Conservation (phyloP, 2,329 filamentous ascomycete genomes). For the Apiospora phragmitis region DNA sequence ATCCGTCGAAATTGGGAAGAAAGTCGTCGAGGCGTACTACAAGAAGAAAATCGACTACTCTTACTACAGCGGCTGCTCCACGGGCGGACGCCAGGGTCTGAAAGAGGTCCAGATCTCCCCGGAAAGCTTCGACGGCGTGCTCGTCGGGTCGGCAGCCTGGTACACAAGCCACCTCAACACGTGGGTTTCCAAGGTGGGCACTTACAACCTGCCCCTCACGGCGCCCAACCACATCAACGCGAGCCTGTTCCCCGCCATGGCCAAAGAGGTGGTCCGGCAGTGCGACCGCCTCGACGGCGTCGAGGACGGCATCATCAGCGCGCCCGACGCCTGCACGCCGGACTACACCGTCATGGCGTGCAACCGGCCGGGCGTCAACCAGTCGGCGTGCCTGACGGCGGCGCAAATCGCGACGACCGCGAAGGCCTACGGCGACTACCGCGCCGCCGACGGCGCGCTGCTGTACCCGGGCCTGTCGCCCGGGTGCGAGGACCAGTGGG, state of each 20-base stretch:
- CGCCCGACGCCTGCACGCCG: constrained; percentile 46
- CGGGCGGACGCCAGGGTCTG: constrained; percentile 58
- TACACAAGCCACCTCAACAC: constrained; percentile 48
- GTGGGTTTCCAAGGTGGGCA: constrained; percentile 43
- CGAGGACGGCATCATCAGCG: constrained; percentile 49
- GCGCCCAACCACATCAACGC: constrained; percentile 50
- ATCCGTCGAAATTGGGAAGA: constrained; percentile 47
- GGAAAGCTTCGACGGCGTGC: constrained; percentile 56
- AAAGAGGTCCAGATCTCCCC: constrained; percentile 54
- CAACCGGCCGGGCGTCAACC: constrained; percentile 23
- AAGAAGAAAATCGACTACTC: constrained; percentile 40
- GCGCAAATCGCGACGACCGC: constrained; percentile 39
- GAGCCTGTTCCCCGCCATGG: constrained; percentile 37
- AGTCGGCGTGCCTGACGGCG: constrained; percentile 41
- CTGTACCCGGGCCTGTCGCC: constrained; percentile 46
- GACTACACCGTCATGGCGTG: constrained; percentile 43
- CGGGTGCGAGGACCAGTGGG: constrained; percentile 44
- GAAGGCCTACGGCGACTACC: constrained; percentile 33
- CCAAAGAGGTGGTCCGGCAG: constrained; percentile 45
- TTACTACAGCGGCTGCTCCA: constrained; percentile 59
- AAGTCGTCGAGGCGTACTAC: constrained; percentile 50
- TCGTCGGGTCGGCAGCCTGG: constrained; percentile 53
- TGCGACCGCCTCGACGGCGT: constrained; percentile 53
- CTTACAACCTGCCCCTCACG: constrained; percentile 47
- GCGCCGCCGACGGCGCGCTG: constrained; percentile 30